Base-by-base conservation (phyloP, 768 basidiomycete species). In the Mrakia gelida region DNA sequence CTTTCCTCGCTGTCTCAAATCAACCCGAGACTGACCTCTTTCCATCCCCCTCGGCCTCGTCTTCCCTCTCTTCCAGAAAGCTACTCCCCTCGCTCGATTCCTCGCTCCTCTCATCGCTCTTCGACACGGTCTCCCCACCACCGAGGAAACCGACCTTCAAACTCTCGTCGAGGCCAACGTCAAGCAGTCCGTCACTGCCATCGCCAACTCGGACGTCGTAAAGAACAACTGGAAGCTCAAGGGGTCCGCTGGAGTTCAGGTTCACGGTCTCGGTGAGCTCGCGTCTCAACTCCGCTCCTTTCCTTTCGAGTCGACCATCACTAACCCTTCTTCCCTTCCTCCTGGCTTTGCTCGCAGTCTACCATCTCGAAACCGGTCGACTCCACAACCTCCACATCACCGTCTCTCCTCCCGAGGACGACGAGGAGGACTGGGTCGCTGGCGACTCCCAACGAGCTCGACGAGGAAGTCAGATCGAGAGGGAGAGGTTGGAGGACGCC, bases 111-210 rank as follows among this genome's bases (percentile, higher is more conserved):
- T 79, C 28, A 79, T 79, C 68, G 32, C 38, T 8, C 78, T 79
- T 15, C 73, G 78, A 49, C 78, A 79, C 78, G 71, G 68, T 38
- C 78, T 79, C 45, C 78, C 78, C 13, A 30, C 41, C 23, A 8
- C 34, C 61, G 43, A 41, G 34, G 11, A 63, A 3, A 41, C 43
- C 30, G 38, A 75, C 11, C 56, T 79, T 15, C 74, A 79, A 56
- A 71, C 52, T 18, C 75, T 79, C 59, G 71, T 79, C 49, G 78
- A 79, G 43, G 78, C 56, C 43, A 79, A 79, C 71, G 78, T 79
- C 45, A 59, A 59, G 30, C 41, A 70, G 9, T 59, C 78, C 26
- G 78, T 79, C 70, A 13, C 32, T 34, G 54, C 62, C 13, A 79
- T 79, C 75, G 74, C 75, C 26, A 18, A 28, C 38, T 52, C 78